A percentile compares a stretch with the other conserved stretches of the same genome.
These are phyloP conservation scores for Globisporangium nagaii DNA, from an alignment of 352 stramenopile genomes.

Conservation along the genomic window DNA sequence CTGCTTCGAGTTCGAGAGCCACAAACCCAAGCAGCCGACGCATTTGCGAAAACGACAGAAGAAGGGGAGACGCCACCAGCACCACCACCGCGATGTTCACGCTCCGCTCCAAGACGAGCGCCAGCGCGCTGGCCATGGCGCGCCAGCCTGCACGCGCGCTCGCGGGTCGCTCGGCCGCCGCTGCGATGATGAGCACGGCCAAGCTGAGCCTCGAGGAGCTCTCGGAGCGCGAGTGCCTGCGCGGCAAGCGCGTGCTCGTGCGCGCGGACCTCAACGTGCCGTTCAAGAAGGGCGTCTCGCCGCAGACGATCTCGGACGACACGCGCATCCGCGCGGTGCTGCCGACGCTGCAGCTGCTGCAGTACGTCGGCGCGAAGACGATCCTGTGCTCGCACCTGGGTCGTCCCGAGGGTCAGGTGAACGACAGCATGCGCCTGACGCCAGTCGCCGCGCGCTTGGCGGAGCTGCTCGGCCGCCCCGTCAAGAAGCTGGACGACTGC, in stretches of 20 bases:
- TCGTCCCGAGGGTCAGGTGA: conserved; percentile 91
- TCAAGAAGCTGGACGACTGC: conserved; percentile 94
- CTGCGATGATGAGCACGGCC: conserved; percentile 36
- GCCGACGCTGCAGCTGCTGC: conserved; percentile 91
- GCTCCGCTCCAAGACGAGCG: conserved; percentile 3
- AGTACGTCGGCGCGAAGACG: conserved; percentile 93
- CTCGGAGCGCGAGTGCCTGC: conserved; percentile 60
- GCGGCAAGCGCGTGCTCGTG: conserved; percentile 96
- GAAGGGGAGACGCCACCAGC: too few relatives aligned
- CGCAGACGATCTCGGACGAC: conserved; percentile 94
- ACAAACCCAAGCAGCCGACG: conserved; percentile 1
- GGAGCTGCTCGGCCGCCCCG: conserved; percentile 89
- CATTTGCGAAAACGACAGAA: too few relatives aligned
- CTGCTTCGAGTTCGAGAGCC: conserved; percentile 5
- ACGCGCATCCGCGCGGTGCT: conserved; percentile 94
- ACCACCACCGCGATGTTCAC: conserved; percentile 2
- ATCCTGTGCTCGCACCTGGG: conserved; percentile 96
- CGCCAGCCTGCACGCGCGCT: neutral
- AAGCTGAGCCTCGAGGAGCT: conserved; percentile 76
- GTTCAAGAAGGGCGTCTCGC: conserved; percentile 87
- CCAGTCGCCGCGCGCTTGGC: conserved; percentile 92
- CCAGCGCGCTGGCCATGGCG: neutral
- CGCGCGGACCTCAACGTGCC: conserved; percentile 99
- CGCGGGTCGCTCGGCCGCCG: conserved; percentile 9
- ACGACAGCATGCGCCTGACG: conserved; percentile 76